Percentiles rank a stretch among this genome's conserved stretches.
These are phyloP conservation scores for Emiliania huxleyi DNA, from an alignment of 78 protist genomes.

Conservation along the genomic window DNA sequence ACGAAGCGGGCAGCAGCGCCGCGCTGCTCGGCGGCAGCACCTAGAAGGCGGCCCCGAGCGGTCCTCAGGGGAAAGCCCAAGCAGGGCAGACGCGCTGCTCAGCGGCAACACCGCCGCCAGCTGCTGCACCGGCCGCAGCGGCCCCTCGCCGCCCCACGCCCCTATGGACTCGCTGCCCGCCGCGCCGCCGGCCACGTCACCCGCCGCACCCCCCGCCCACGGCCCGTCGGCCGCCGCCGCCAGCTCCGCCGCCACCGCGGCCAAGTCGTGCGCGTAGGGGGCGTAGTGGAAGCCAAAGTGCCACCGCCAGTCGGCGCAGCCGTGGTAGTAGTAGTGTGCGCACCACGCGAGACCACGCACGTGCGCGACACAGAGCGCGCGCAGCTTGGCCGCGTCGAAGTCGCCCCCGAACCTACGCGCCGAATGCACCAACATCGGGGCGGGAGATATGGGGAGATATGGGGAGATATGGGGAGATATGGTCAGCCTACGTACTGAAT, in stretches of 20 bases:
- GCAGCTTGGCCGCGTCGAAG: background rate
- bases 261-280: conserved; percentile 79
- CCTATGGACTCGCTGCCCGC: background rate
- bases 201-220: background rate
- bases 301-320: conserved; percentile 93
- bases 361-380: conserved; percentile 47
- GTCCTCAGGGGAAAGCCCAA: too few species aligned
- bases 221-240: background rate
- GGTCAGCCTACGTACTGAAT: too few species aligned
- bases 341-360: conserved; percentile 93
- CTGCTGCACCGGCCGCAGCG: conserved; percentile 90
- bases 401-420: background rate
- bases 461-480: too few species aligned
- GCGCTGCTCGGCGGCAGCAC: conserved; percentile 82
- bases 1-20: conserved; percentile 68
- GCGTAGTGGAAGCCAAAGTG: conserved; percentile 92
- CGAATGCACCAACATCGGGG: too few species aligned
- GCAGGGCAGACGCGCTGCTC: conserved; percentile 33
- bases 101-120: conserved; percentile 92
- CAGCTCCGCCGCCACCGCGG: background rate
- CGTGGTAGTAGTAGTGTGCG: conserved; percentile 89
- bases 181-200: background rate
- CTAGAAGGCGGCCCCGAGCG: too few species aligned
- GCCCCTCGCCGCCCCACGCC: conserved; percentile 24
- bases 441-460: too few species aligned